phyloP scores from a whole-genome alignment of 148 eudicot species.

The Chenopodium berlandieri region DNA sequence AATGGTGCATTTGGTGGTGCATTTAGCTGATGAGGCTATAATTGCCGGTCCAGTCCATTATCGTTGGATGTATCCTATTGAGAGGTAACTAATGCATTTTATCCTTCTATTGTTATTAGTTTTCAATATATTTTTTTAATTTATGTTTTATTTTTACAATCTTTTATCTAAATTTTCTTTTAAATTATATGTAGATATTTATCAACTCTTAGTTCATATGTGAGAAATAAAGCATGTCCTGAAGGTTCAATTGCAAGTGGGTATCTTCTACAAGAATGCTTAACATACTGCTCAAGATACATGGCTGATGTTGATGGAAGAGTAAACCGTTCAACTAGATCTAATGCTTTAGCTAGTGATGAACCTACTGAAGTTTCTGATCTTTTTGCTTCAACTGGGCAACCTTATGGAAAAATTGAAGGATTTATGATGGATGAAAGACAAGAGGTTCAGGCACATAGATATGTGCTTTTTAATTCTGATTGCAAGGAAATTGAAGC shows the following conservation, averaged over 20 bases:
- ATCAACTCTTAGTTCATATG: too few species aligned
- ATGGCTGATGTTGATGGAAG: background rate
- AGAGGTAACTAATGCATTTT: too few species aligned
- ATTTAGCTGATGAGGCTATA: background rate
- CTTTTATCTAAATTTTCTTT: too few species aligned
- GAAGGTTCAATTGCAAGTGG: too few species aligned
- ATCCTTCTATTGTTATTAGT: too few species aligned
- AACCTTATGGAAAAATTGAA: constrained; percentile 6
- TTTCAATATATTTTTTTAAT: too few species aligned
- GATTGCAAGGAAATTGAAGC: constrained; percentile 4
- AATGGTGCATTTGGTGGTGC: constrained; percentile 11
- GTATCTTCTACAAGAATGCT: background rate
- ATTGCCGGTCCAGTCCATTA: too few species aligned
- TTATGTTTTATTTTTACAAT: too few species aligned
- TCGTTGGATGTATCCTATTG: too few species aligned
- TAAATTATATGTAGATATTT: too few species aligned
- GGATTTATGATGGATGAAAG: constrained; percentile 20
- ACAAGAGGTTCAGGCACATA: background rate
- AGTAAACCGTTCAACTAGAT: background rate
- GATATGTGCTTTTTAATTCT: constrained; percentile 22
- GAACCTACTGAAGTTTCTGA: background rate
- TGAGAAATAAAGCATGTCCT: too few species aligned
- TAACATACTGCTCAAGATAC: background rate
- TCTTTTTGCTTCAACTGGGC: background rate
- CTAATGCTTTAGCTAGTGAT: background rate